phyloP scores from a whole-genome alignment of 345 rosid species.

The Chamaenerion angustifolium region DNA sequence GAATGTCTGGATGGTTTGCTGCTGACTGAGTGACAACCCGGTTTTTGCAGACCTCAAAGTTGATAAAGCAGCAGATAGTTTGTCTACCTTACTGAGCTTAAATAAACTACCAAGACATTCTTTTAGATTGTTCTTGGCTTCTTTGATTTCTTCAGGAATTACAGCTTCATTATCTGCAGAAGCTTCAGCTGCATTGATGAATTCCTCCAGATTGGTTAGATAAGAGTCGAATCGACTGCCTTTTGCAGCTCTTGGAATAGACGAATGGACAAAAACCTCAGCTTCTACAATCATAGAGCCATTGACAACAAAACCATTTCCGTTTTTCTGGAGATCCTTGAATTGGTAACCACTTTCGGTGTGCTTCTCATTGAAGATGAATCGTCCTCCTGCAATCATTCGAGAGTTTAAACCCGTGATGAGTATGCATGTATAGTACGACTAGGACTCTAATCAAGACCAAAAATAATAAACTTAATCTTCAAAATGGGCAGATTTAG shows the following conservation, averaged over 20 bases:
- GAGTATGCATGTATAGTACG: too few species aligned
- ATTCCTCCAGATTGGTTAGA: conserved; percentile 1
- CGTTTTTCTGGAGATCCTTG: neutral
- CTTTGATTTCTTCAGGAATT: conserved; percentile 3
- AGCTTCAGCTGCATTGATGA: conserved; percentile 5
- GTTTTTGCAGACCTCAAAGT: neutral
- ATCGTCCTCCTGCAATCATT: neutral
- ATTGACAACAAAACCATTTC: neutral
- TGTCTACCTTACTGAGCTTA: conserved; percentile 4
- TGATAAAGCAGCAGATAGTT: neutral
- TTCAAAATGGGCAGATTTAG: too few species aligned
- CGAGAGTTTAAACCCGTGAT: too few species aligned
- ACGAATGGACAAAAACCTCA: neutral
- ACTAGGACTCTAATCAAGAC: too few species aligned
- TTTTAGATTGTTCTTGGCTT: conserved; percentile 3
- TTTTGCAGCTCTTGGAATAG: neutral
- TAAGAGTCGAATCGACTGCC: neutral
- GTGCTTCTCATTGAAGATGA: neutral
- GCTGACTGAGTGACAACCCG: conserved; percentile 1
- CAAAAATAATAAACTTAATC: too few species aligned
- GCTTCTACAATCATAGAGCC: neutral
- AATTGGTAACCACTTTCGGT: neutral
- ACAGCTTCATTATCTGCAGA: neutral
- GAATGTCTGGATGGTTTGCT: neutral
- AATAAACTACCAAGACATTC: conserved; percentile 4